Percentiles rank a stretch among this genome's conserved stretches.
Conservation (phyloP, 495 filamentous ascomycete genomes). For the Glonium stellatum region DNA sequence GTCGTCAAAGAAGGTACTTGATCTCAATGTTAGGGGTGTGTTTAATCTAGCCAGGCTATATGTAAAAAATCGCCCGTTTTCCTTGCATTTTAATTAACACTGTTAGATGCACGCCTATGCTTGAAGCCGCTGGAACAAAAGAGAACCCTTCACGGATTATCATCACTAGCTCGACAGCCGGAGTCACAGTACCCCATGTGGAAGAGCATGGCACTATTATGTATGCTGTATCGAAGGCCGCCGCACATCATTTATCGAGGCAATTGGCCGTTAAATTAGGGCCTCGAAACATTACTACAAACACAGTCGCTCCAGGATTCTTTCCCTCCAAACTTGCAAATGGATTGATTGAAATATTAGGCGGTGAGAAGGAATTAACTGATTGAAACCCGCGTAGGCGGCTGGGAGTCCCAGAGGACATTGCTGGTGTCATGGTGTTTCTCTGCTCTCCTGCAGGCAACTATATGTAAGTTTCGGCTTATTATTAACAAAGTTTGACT, state of each 20-base stretch:
- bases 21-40: slow-evolving; percentile 41
- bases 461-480: slow-evolving; percentile 22
- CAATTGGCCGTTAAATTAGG: slow-evolving; percentile 41
- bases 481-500: neutral
- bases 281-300: slow-evolving; percentile 39
- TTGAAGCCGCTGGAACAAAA: slow-evolving; percentile 29
- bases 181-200: slow-evolving; percentile 36
- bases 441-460: slow-evolving; percentile 33
- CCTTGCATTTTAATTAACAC: neutral
- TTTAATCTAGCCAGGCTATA: slow-evolving; percentile 35
- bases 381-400: slow-evolving; percentile 34
- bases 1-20: slow-evolving; percentile 37
- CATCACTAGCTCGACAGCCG: slow-evolving; percentile 36
- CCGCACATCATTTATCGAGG: slow-evolving; percentile 37
- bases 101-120: slow-evolving; percentile 34
- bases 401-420: slow-evolving; percentile 40
- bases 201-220: slow-evolving; percentile 42
- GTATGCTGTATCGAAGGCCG: slow-evolving; percentile 42
- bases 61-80: neutral
- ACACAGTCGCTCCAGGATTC: slow-evolving; percentile 41
- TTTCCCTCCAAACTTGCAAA: slow-evolving; percentile 41
- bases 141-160: slow-evolving; percentile 39
- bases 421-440: slow-evolving; percentile 40
- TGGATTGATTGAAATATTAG: slow-evolving; percentile 38
- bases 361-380: slow-evolving; percentile 31